Conservation (phyloP, 139 green algal genomes). For the Tetradesmus obliquus region DNA sequence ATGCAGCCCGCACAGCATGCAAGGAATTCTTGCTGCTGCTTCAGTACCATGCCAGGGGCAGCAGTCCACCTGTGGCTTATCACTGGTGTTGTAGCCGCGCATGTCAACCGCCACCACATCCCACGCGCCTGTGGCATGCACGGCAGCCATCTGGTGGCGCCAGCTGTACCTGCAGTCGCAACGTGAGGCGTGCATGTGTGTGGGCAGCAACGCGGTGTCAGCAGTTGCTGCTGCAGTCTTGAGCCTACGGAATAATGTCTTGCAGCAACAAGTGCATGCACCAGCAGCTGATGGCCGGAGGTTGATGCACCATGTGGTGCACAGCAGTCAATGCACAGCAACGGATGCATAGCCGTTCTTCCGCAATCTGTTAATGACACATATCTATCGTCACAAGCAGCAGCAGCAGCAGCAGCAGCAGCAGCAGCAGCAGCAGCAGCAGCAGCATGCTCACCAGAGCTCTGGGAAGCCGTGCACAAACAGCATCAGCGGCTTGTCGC, state of each 20-base stretch:
- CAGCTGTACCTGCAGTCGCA: slow-evolving; percentile 59
- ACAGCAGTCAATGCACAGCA: too few relatives aligned
- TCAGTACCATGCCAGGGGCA: neutral
- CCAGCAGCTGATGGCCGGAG: too few relatives aligned
- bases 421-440: slow-evolving; percentile 37
- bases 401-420: slow-evolving; percentile 23
- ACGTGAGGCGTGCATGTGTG: neutral
- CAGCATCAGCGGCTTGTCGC: slow-evolving; percentile 66
- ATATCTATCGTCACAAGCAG: neutral
- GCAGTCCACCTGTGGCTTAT: slow-evolving; percentile 61
- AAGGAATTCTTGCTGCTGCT: neutral
- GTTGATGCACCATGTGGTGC: too few relatives aligned
- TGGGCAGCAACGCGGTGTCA: neutral
- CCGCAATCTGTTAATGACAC: too few relatives aligned
- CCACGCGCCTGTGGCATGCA: slow-evolving; percentile 53
- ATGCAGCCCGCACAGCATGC: neutral
- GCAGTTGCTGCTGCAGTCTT: too few relatives aligned
- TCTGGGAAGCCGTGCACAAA: slow-evolving; percentile 79
- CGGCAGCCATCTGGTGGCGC: slow-evolving; percentile 51
- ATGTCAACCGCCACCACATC: slow-evolving; percentile 76
- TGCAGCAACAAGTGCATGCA: too few relatives aligned
- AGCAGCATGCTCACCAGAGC: slow-evolving; percentile 41
- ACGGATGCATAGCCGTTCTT: too few relatives aligned
- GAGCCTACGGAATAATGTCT: too few relatives aligned
- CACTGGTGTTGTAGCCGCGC: slow-evolving; percentile 62